Conservation (phyloP, 2,329 filamentous ascomycete species). For the Verticillium alfalfae region DNA sequence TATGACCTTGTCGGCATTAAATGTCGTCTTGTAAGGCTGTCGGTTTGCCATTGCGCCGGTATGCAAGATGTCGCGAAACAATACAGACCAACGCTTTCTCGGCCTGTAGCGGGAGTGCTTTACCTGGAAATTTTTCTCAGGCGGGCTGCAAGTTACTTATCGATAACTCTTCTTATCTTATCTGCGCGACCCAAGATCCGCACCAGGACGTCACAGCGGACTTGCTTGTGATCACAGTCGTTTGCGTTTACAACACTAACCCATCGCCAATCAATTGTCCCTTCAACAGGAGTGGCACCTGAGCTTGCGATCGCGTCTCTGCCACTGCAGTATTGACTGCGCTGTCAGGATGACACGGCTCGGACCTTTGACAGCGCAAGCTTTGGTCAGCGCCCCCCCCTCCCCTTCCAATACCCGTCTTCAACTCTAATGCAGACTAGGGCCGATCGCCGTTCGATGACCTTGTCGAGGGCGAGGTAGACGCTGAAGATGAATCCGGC, state of each 20-base stretch:
- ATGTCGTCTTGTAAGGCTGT: constrained; percentile 75
- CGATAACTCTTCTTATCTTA: background rate
- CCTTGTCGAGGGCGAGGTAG: constrained; percentile 43
- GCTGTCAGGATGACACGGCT: constrained; percentile 9
- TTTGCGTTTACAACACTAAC: background rate
- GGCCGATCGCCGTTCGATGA: constrained; percentile 57
- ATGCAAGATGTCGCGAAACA: constrained; percentile 1
- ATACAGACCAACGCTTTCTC: constrained; percentile 1
- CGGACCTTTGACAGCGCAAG: constrained; percentile 51
- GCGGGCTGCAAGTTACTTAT: background rate
- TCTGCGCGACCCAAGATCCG: background rate
- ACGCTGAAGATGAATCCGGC: constrained; percentile 34
- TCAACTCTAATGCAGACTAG: constrained; percentile 21
- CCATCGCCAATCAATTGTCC: background rate
- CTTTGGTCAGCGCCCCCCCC: constrained; percentile 35
- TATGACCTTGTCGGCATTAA: constrained; percentile 76
- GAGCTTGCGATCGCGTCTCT: constrained; percentile 3
- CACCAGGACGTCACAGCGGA: background rate
- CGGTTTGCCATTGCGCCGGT: constrained; percentile 50
- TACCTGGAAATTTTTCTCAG: constrained; percentile 1
- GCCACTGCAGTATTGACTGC: background rate
- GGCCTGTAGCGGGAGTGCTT: background rate
- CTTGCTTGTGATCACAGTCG: background rate
- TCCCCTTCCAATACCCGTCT: background rate
- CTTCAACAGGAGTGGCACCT: constrained; percentile 1